Percentiles rank a stretch among this genome's conserved stretches.
These are phyloP conservation scores for Meyerozyma sp. DNA, from an alignment of 1,139 yeast species.

Conservation along the genomic window DNA sequence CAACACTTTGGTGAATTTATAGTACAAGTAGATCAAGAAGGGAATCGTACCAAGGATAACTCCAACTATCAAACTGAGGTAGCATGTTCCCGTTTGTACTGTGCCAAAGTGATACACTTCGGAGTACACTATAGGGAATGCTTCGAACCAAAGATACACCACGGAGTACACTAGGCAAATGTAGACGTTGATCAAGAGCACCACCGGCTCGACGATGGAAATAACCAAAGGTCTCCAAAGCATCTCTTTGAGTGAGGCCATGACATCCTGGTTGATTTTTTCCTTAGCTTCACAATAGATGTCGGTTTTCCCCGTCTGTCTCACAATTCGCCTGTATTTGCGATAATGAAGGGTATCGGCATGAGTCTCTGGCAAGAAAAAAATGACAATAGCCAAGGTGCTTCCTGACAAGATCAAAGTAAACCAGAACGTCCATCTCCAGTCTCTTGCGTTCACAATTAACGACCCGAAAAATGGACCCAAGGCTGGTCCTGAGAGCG, in stretches of 20 bases:
- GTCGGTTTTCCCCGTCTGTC: slow-evolving; percentile 7
- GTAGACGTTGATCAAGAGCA: slow-evolving; percentile 10
- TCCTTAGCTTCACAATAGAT: slow-evolving; percentile 6
- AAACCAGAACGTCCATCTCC: slow-evolving; percentile 13
- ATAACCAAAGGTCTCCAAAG: slow-evolving; percentile 11
- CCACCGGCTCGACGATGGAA: slow-evolving; percentile 10
- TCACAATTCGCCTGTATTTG: slow-evolving; percentile 10
- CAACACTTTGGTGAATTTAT: slow-evolving; percentile 7
- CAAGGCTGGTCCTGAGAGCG: slow-evolving; percentile 9
- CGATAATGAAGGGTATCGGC: slow-evolving; percentile 9
- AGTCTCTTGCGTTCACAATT: slow-evolving; percentile 6
- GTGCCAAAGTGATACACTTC: slow-evolving; percentile 8
- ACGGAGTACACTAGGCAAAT: slow-evolving; percentile 11
- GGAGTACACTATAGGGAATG: slow-evolving; percentile 11
- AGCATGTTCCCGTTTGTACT: slow-evolving; percentile 9
- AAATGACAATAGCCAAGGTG: slow-evolving; percentile 6
- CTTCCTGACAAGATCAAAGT: slow-evolving; percentile 9
- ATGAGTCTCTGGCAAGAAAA: slow-evolving; percentile 10
- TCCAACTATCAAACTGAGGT: slow-evolving; percentile 8
- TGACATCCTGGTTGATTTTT: slow-evolving; percentile 3
- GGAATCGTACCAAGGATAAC: slow-evolving; percentile 6
- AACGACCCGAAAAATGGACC: slow-evolving; percentile 10
- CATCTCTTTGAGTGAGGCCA: slow-evolving; percentile 7
- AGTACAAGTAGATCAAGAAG: slow-evolving; percentile 5
- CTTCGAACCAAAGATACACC: slow-evolving; percentile 13